These are phyloP conservation scores for Boletus fagicola DNA, from an alignment of 768 basidiomycete genomes.

Conservation along the genomic window DNA sequence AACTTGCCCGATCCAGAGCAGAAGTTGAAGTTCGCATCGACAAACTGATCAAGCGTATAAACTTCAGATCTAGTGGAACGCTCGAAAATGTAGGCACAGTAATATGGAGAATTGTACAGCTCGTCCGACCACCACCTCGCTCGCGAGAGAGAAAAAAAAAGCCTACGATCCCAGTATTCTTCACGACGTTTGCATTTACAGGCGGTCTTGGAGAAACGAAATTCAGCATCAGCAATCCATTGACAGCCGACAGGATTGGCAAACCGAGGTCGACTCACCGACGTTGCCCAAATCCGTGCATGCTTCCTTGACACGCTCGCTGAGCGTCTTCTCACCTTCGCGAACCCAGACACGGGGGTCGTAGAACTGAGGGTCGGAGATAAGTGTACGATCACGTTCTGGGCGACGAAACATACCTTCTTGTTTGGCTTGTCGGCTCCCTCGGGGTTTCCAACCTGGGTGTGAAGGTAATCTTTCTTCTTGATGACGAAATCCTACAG, in stretches of 20 bases:
- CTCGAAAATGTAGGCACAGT: neutral
- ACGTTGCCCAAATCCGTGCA: slow-evolving; percentile 82
- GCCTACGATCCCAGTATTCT: slow-evolving; percentile 14
- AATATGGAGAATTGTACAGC: slow-evolving; percentile 1
- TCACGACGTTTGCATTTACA: slow-evolving; percentile 16
- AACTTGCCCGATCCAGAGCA: neutral
- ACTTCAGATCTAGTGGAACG: neutral
- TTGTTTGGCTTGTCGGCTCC: slow-evolving; percentile 98
- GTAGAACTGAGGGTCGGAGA: slow-evolving; percentile 57
- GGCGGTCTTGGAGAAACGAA: slow-evolving; percentile 15
- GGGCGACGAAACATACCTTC: slow-evolving; percentile 55
- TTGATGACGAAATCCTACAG: slow-evolving; percentile 76
- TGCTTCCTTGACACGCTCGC: slow-evolving; percentile 87
- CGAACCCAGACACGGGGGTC: slow-evolving; percentile 99
- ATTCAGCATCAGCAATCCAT: neutral
- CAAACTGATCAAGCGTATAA: neutral
- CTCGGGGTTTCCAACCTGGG: slow-evolving; percentile 97
- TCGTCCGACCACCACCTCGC: neutral
- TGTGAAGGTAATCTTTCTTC: slow-evolving; percentile 84
- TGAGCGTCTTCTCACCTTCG: slow-evolving; percentile 94
- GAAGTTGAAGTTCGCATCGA: neutral
- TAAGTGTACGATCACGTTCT: neutral
- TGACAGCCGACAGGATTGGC: neutral
- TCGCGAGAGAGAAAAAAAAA: neutral
- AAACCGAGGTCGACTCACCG: slow-evolving; percentile 35